Conservation (phyloP, 2,329 filamentous ascomycete genomes). For the Cercospora sesami region DNA sequence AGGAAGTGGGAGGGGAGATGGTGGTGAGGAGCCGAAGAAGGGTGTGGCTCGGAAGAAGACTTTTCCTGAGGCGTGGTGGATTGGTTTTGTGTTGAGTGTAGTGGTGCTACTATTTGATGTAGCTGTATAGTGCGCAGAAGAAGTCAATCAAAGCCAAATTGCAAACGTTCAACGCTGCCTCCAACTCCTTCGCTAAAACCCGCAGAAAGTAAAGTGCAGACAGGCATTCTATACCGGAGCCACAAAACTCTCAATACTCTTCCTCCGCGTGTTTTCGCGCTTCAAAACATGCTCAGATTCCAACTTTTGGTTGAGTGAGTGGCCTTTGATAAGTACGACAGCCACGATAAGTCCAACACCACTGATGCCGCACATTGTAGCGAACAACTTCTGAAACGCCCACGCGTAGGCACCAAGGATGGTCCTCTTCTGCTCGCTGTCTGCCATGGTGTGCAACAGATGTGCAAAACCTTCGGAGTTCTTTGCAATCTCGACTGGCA, state of each 20-base stretch:
- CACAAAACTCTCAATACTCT: background rate
- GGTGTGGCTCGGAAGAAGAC: background rate
- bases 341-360: conserved; percentile 27
- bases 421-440: conserved; percentile 13
- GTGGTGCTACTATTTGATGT: background rate
- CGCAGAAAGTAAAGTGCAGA: background rate
- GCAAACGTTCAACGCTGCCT: background rate
- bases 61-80: conserved; percentile 7
- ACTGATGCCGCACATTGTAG: conserved; percentile 30
- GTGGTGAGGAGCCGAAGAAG: background rate
- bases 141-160: background rate
- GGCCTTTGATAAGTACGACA: conserved; percentile 16
- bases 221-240: background rate
- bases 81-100: background rate
- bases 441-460: conserved; percentile 23
- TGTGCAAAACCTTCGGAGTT: conserved; percentile 30
- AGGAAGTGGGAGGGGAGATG: background rate
- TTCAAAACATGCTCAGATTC: conserved; percentile 19
- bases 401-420: conserved; percentile 25
- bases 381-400: conserved; percentile 30
- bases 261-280: background rate
- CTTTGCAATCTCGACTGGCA: conserved; percentile 23
- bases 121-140: background rate
- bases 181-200: conserved; percentile 3
- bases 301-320: conserved; percentile 24